phyloP scores from a whole-genome alignment of 2,329 filamentous ascomycete species.

The Colletotrichum spinosum region DNA sequence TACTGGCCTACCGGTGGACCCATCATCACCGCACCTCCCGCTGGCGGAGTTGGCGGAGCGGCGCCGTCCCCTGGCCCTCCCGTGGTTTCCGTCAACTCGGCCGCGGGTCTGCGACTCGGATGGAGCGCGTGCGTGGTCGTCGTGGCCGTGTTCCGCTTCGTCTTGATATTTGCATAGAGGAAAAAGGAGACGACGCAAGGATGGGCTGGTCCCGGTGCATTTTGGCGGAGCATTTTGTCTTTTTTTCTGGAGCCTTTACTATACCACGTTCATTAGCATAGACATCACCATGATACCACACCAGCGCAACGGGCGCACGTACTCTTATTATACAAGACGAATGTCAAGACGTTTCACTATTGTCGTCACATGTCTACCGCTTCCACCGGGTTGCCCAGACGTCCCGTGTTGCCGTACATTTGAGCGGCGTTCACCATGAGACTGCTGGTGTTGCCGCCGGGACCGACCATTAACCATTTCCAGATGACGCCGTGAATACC shows the following conservation, averaged over 20 bases:
- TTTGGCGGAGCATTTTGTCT: conserved; percentile 29
- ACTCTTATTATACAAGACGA: conserved; percentile 14
- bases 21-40: background rate
- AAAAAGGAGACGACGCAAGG: conserved; percentile 1
- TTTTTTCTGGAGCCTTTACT: conserved; percentile 8
- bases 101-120: conserved; percentile 7
- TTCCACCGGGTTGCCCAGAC: conserved; percentile 53
- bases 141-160: conserved; percentile 15
- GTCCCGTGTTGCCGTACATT: conserved; percentile 65
- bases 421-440: conserved; percentile 69
- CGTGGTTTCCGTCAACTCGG: conserved; percentile 21
- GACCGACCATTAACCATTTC: conserved; percentile 68
- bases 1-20: conserved; percentile 13
- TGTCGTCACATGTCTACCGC: conserved; percentile 48
- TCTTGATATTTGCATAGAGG: conserved; percentile 26
- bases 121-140: conserved; percentile 24
- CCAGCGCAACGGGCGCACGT: conserved; percentile 37
- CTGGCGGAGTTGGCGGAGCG: conserved; percentile 19
- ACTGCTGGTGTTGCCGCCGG: conserved; percentile 60
- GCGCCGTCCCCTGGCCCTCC: conserved; percentile 15
- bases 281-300: conserved; percentile 36
- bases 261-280: conserved; percentile 37
- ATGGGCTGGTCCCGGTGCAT: conserved; percentile 28
- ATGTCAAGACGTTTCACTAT: background rate
- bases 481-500: conserved; percentile 62